phyloP scores from a whole-genome alignment of 441 rosid species.

The Erysimum cheiri region DNA sequence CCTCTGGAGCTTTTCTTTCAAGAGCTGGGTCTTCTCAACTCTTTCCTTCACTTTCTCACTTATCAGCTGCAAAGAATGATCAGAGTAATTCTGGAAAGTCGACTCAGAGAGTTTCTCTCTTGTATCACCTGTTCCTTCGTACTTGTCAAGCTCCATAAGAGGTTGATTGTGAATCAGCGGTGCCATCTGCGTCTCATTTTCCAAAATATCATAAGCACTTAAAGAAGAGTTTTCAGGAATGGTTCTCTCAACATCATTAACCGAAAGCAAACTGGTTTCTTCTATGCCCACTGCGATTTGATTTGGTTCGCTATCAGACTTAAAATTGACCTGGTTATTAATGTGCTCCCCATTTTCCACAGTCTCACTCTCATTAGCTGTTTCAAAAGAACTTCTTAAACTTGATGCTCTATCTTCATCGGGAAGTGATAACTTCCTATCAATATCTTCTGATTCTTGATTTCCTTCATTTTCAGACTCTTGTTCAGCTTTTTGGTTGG shows the following conservation, averaged over 20 bases:
- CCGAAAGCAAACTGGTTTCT: slow-evolving; percentile 24
- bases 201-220: background rate
- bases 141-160: slow-evolving; percentile 28
- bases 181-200: slow-evolving; percentile 28
- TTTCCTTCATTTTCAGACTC: slow-evolving; percentile 37
- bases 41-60: slow-evolving; percentile 66
- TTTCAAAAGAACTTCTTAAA: slow-evolving; percentile 46
- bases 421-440: slow-evolving; percentile 42
- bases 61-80: slow-evolving; percentile 41
- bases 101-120: slow-evolving; percentile 52
- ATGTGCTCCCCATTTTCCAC: slow-evolving; percentile 41
- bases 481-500: slow-evolving; percentile 7
- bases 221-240: slow-evolving; percentile 19
- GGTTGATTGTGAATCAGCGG: slow-evolving; percentile 24
- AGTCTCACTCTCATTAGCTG: slow-evolving; percentile 39
- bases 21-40: slow-evolving; percentile 56
- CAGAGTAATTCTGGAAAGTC: slow-evolving; percentile 17
- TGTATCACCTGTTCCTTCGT: slow-evolving; percentile 38
- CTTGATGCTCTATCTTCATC: slow-evolving; percentile 49
- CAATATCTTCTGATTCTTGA: slow-evolving; percentile 23
- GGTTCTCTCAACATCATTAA: slow-evolving; percentile 23
- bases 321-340: slow-evolving; percentile 46
- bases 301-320: slow-evolving; percentile 49
- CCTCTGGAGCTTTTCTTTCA: slow-evolving; percentile 72
- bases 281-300: slow-evolving; percentile 21